Base-by-base conservation (phyloP, 495 filamentous ascomycete species). In the Geopyxis carbonaria region DNA sequence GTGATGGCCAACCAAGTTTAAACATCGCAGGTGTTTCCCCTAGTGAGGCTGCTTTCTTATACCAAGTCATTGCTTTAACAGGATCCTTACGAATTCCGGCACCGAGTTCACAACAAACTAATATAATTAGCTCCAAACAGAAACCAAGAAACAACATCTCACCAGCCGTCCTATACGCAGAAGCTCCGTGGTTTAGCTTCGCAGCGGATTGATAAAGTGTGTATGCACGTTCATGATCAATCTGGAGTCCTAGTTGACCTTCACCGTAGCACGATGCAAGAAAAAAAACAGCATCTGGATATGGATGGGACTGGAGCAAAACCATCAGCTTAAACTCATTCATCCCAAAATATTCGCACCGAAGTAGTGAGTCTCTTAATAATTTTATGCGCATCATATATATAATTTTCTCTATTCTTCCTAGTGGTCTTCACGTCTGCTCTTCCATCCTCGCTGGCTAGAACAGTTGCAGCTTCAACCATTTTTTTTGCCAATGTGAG, bases 21-120 rank as follows among this genome's bases (percentile, higher is more conserved):
- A 93, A 97, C 85, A 93, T 91, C 18, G 87, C 89, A 0, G 85
- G 76, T 0, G 80, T 78, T 50, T 95, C 86, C 9, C 89, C 89
- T 4, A 94, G 65, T 5, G 78, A 72, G 1, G 89, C 85, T 9
- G 87, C 83, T 14, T 85, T 82, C 56, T 84, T 85, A 57, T 95
- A 97, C 89, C 89, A 97, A 52, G 94, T 85, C 21, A 95, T 81
- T 6, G 89, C 84, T 62, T 93, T 94, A 48, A 82, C 59, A 2
- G 82, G 80, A 56, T 97, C 89, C 44, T 81, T 80, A 34, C 77
- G 73, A 8, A 89, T 93, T 13, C 89, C 89, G 36, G 87, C 87
- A n/a, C 89, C 89, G 38, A 97, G 78, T 55, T 97, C 89, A 56
- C 87, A 94, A 64, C 89, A 97, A 2, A 97, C 91, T 55, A 14